These are phyloP conservation scores for Jamesozyma rosinii DNA, from an alignment of 805 yeast species.

Conservation along the genomic window DNA sequence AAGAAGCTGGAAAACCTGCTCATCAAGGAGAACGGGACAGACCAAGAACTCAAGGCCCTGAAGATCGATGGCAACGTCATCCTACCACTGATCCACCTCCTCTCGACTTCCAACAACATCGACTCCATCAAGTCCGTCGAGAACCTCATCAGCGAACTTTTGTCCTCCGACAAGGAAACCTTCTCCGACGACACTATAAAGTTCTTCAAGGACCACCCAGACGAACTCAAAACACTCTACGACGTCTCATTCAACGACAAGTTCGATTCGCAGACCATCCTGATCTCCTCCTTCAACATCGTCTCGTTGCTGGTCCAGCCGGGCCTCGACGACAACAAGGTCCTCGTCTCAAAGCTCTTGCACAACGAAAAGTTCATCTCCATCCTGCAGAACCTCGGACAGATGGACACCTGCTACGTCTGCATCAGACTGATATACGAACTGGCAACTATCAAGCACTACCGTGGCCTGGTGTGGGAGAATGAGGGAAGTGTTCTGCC, in stretches of 20 bases:
- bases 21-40: slow-evolving; percentile 28
- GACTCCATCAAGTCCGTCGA: slow-evolving; percentile 26
- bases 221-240: slow-evolving; percentile 17
- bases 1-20: slow-evolving; percentile 24
- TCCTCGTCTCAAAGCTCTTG: slow-evolving; percentile 16
- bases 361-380: slow-evolving; percentile 16
- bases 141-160: slow-evolving; percentile 25
- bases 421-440: slow-evolving; percentile 29
- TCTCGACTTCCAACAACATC: slow-evolving; percentile 12
- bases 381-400: slow-evolving; percentile 20
- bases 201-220: slow-evolving; percentile 17
- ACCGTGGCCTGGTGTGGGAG: slow-evolving; percentile 22
- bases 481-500: slow-evolving; percentile 38
- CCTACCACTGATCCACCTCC: slow-evolving; percentile 23
- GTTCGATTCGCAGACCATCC: slow-evolving; percentile 24
- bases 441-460: slow-evolving; percentile 21
- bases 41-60: slow-evolving; percentile 21
- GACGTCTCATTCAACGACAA: slow-evolving; percentile 17
- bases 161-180: slow-evolving; percentile 17
- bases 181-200: slow-evolving; percentile 12
- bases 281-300: slow-evolving; percentile 27
- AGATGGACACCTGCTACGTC: slow-evolving; percentile 27
- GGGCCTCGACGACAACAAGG: slow-evolving; percentile 11
- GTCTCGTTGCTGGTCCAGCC: slow-evolving; percentile 27
- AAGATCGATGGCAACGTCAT: slow-evolving; percentile 12